These are phyloP conservation scores for Silene coronaria DNA, from an alignment of 179 eudicot species.

Conservation along the genomic window DNA sequence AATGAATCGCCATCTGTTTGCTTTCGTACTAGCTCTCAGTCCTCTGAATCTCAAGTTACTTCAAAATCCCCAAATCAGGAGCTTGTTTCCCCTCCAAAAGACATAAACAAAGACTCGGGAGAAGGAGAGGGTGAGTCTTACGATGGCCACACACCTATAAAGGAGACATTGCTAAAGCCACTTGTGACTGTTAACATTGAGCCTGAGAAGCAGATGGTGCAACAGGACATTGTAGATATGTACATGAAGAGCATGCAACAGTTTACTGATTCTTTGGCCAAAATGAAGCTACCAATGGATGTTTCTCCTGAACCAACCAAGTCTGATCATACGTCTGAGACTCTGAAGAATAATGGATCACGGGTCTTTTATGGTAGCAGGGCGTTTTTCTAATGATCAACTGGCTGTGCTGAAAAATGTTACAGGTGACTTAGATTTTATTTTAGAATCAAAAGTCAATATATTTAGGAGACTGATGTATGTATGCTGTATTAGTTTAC, in stretches of 20 bases:
- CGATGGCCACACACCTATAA: slow-evolving; percentile 24
- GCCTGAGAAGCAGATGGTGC: slow-evolving; percentile 73
- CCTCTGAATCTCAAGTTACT: slow-evolving; percentile 42
- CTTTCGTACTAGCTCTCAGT: slow-evolving; percentile 44
- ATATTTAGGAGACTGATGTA: slow-evolving; percentile 29
- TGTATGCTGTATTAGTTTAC: slow-evolving; percentile 32
- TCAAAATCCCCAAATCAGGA: slow-evolving; percentile 47
- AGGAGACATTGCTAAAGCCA: slow-evolving; percentile 40
- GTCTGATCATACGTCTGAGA: slow-evolving; percentile 54
- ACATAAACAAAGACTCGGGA: slow-evolving; percentile 32
- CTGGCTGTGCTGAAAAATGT: slow-evolving; percentile 19
- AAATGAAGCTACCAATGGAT: slow-evolving; percentile 95
- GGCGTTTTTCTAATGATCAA: slow-evolving; percentile 70
- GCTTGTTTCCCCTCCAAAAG: slow-evolving; percentile 22
- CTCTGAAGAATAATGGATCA: slow-evolving; percentile 60
- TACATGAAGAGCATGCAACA: slow-evolving; percentile 99
- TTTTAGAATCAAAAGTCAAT: slow-evolving; percentile 38
- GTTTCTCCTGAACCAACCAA: slow-evolving; percentile 45
- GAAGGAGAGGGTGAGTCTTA: slow-evolving; percentile 46
- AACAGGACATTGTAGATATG: slow-evolving; percentile 89
- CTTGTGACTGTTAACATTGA: slow-evolving; percentile 45
- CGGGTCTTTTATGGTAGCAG: slow-evolving; percentile 96
- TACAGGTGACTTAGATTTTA: slow-evolving; percentile 42
- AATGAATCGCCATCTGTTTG: slow-evolving; percentile 48
- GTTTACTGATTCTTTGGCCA: slow-evolving; percentile 83